These are phyloP conservation scores for Rhodotorula sp. DNA, from an alignment of 1,284 basidiomycete species.

Conservation along the genomic window DNA sequence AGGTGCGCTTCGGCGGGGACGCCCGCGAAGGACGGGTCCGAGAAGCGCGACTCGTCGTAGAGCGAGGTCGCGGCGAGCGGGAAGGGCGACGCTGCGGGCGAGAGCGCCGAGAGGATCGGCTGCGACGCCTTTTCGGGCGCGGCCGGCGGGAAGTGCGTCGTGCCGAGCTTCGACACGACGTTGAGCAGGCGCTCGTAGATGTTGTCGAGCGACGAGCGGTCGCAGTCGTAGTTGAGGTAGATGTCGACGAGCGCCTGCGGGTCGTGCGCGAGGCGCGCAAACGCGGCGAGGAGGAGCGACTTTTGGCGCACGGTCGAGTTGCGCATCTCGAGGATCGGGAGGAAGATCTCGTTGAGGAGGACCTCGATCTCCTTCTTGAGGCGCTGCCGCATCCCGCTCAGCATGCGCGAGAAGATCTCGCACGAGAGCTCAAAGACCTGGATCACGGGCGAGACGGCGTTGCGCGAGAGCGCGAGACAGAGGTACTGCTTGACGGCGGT, in stretches of 20 bases:
- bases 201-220: conserved; percentile 86
- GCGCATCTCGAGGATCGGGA: conserved; percentile 97
- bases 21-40: conserved; percentile 56
- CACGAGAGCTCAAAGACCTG: conserved; percentile 98
- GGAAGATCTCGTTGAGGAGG: conserved; percentile 95
- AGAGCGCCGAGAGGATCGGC: conserved; percentile 55
- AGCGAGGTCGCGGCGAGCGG: conserved; percentile 32
- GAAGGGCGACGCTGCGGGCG: conserved; percentile 45
- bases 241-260: conserved; percentile 95
- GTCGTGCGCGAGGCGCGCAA: conserved; percentile 78
- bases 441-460: conserved; percentile 90
- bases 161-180: conserved; percentile 85
- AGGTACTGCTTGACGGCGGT: conserved; percentile 94
- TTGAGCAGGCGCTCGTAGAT: conserved; percentile 96
- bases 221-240: conserved; percentile 97
- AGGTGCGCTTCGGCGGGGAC: conserved; percentile 76
- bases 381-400: conserved; percentile 90
- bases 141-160: conserved; percentile 63
- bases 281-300: conserved; percentile 82
- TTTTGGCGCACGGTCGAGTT: conserved; percentile 95
- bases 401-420: conserved; percentile 96
- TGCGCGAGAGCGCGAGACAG: conserved; percentile 88
- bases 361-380: conserved; percentile 99
- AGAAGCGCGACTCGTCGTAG: conserved; percentile 33
- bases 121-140: conserved; percentile 50